Percentiles rank a stretch among this genome's conserved stretches.
phyloP scores from a whole-genome alignment of 176 grass and related monocot genomes.

The Zoysia pacifica region DNA sequence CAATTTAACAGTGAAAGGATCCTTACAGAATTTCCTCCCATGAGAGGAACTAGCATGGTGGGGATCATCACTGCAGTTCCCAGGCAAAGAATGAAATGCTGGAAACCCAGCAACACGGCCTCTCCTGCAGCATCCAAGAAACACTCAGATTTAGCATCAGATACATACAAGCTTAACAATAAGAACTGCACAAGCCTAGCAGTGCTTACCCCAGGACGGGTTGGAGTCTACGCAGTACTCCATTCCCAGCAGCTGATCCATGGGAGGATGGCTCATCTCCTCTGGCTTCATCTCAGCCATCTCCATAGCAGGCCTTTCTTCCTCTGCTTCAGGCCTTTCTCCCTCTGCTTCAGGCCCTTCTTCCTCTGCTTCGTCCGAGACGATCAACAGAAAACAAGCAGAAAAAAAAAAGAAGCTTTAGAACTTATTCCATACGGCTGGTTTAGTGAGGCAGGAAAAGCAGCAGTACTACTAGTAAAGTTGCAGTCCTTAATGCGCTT shows the following conservation, averaged over 20 bases:
- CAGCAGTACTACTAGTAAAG: constrained; percentile 2
- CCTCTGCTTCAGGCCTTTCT: neutral
- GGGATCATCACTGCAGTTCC: constrained; percentile 89
- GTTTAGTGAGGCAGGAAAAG: constrained; percentile 13
- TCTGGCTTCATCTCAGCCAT: constrained; percentile 73
- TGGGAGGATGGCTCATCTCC: constrained; percentile 64
- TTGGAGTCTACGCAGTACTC: constrained; percentile 92
- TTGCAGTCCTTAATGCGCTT: constrained; percentile 29
- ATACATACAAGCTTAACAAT: neutral
- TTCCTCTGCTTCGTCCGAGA: constrained; percentile 15
- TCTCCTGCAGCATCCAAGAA: constrained; percentile 45
- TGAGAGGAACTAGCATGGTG: constrained; percentile 66
- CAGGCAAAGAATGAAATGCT: constrained; percentile 73
- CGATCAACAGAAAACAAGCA: constrained; percentile 21
- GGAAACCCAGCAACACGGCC: constrained; percentile 63
- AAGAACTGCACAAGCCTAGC: constrained; percentile 20
- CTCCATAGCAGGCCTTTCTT: constrained; percentile 22
- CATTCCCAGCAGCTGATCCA: constrained; percentile 77
- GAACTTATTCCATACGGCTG: neutral
- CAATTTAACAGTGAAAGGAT: constrained; percentile 2
- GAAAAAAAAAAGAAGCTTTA: constrained; percentile 21
- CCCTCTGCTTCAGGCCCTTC: neutral
- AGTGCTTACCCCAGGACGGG: constrained; percentile 70
- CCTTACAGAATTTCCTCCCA: constrained; percentile 82
- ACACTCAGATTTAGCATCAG: constrained; percentile 3